phyloP scores from a whole-genome alignment of 768 basidiomycete species.

The Cyclocybe cylindracea region DNA sequence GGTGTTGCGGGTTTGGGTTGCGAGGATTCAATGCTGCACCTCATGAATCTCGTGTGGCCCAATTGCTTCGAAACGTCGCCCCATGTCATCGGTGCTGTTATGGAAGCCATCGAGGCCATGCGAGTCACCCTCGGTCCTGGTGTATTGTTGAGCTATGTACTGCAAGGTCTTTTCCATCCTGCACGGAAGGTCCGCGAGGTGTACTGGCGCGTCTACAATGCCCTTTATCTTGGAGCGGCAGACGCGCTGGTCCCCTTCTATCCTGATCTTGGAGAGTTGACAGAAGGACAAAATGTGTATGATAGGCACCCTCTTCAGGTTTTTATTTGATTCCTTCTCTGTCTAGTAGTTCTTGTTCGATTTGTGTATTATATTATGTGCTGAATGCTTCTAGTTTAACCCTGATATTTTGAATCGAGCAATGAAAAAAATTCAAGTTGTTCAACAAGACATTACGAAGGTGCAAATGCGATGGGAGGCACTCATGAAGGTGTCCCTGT shows the following conservation, averaged over 20 bases:
- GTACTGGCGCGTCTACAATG: constrained; percentile 97
- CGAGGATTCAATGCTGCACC: constrained; percentile 96
- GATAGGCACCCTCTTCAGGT: constrained; percentile 83
- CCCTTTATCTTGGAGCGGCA: constrained; percentile 85
- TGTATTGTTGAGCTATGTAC: constrained; percentile 85
- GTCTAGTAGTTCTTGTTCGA: constrained; percentile 1
- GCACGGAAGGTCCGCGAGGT: constrained; percentile 97
- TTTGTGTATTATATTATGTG: constrained; percentile 4
- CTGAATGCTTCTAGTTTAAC: neutral
- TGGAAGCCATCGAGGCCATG: constrained; percentile 99
- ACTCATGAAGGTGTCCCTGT: constrained; percentile 44
- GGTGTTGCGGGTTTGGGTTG: constrained; percentile 97
- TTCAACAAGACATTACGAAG: neutral
- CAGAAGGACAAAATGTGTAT: constrained; percentile 89
- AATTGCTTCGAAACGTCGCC: constrained; percentile 99
- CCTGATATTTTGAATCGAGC: neutral
- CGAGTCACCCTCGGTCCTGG: constrained; percentile 94
- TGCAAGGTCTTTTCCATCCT: constrained; percentile 97
- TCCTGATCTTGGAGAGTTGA: constrained; percentile 86
- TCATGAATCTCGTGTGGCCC: constrained; percentile 99
- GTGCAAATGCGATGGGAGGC: neutral
- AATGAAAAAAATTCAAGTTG: neutral
- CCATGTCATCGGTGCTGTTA: constrained; percentile 96
- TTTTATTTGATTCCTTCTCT: constrained; percentile 58
- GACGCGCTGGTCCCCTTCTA: constrained; percentile 96